Percentiles rank a stretch among this genome's conserved stretches.
phyloP scores from a whole-genome alignment of 1,284 basidiomycete genomes.

The Stygiomarasmius scandens region DNA sequence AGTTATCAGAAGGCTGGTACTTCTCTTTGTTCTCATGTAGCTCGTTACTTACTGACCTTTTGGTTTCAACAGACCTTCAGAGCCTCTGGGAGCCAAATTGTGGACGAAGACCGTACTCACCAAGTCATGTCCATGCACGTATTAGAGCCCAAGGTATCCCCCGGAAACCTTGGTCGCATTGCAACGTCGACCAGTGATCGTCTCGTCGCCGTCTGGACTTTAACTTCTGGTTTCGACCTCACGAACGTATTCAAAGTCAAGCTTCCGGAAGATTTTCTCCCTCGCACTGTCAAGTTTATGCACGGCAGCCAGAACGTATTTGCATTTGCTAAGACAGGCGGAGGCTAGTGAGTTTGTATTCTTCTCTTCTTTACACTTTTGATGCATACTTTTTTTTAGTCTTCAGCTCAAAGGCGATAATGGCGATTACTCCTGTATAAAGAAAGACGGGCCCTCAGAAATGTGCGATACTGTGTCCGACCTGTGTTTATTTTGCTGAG shows the following conservation, averaged over 20 bases:
- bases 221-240: not conserved
- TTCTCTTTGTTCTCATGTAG: not conserved
- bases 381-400: not conserved
- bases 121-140: not conserved
- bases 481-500: not conserved
- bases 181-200: not conserved
- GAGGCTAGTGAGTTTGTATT: not conserved
- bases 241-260: not conserved
- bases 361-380: not conserved
- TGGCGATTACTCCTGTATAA: not conserved
- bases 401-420: not conserved
- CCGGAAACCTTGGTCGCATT: not conserved
- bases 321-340: not conserved
- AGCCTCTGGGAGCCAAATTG: not conserved
- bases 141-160: not conserved
- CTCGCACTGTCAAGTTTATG: not conserved
- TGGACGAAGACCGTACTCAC: not conserved
- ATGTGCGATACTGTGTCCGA: no score
- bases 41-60: not conserved
- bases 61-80: not conserved
- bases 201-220: not conserved
- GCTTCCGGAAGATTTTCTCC: not conserved
- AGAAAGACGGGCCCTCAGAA: not conserved
- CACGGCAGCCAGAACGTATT: not conserved
- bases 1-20: not conserved